phyloP scores from a whole-genome alignment of 2,329 filamentous ascomycete species.

The Parascedosporium putredinis region DNA sequence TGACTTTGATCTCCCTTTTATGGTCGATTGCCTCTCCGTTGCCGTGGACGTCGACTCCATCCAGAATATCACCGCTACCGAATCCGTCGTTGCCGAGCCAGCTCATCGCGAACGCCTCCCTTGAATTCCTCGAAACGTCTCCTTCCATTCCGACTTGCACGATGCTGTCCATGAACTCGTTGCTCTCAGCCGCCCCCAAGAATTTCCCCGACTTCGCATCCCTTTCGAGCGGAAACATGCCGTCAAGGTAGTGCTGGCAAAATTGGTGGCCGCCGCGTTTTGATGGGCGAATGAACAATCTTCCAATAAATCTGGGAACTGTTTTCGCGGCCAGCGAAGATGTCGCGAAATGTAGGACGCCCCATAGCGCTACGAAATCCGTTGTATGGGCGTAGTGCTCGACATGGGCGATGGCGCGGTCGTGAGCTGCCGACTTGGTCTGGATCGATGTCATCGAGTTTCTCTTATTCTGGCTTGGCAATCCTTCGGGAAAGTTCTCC shows the following conservation, averaged over 20 bases:
- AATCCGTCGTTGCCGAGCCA: constrained; percentile 32
- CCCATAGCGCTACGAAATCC: constrained; percentile 67
- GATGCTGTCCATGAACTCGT: constrained; percentile 51
- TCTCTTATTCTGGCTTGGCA: constrained; percentile 5
- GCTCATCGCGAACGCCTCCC: constrained; percentile 37
- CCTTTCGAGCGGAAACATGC: constrained; percentile 45
- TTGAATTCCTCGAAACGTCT: constrained; percentile 28
- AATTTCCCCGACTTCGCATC: constrained; percentile 31
- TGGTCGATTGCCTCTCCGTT: constrained; percentile 16
- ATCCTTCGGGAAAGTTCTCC: background rate
- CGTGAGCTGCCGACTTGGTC: constrained; percentile 26
- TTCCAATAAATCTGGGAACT: constrained; percentile 50
- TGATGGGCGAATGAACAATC: constrained; percentile 44
- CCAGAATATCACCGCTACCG: constrained; percentile 22
- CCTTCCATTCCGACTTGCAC: constrained; percentile 35
- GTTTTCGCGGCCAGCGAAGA: constrained; percentile 24
- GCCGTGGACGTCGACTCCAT: constrained; percentile 29
- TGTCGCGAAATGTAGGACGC: constrained; percentile 56
- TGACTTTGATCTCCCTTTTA: constrained; percentile 35
- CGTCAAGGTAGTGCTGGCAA: constrained; percentile 51
- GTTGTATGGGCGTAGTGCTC: constrained; percentile 70
- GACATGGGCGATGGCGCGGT: constrained; percentile 54
- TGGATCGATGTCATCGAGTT: constrained; percentile 23
- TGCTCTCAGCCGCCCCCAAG: constrained; percentile 33
- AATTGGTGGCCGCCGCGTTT: constrained; percentile 47